Conservation (phyloP, 306 rosid species). For the Purshia tridentata region DNA sequence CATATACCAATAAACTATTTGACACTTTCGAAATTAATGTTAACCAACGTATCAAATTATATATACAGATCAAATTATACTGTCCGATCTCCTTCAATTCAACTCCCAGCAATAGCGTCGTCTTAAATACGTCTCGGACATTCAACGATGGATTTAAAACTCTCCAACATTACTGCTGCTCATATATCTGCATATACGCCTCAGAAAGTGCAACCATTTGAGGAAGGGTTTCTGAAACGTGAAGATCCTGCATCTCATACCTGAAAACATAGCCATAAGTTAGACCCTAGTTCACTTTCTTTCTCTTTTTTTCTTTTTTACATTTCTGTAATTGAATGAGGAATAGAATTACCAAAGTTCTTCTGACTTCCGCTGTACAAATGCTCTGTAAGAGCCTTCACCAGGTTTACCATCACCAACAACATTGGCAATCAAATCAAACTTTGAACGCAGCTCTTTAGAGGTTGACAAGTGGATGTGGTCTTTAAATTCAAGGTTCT, state of each 20-base stretch:
- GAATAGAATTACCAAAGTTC: slow-evolving; percentile 66
- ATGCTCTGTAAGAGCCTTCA: slow-evolving; percentile 84
- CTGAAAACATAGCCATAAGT: slow-evolving; percentile 35
- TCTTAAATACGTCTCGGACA: background rate
- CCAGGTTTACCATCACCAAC: slow-evolving; percentile 95
- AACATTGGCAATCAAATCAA: slow-evolving; percentile 82
- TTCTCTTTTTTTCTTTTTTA: slow-evolving; percentile 6
- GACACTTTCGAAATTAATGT: no score
- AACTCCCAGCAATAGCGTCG: background rate
- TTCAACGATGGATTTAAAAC: background rate
- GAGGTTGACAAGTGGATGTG: slow-evolving; percentile 88
- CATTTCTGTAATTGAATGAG: background rate
- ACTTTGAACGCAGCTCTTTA: slow-evolving; percentile 69
- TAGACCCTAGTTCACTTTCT: slow-evolving; percentile 15
- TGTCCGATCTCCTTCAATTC: no score
- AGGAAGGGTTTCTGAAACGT: slow-evolving; percentile 89
- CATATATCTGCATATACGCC: slow-evolving; percentile 94
- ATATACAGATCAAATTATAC: no score
- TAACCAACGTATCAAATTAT: no score
- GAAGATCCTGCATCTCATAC: slow-evolving; percentile 98
- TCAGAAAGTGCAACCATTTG: slow-evolving; percentile 97
- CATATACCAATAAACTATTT: no score
- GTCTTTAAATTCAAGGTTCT: slow-evolving; percentile 94
- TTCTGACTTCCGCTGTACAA: slow-evolving; percentile 88
- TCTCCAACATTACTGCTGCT: slow-evolving; percentile 55